These are phyloP conservation scores for Alternaria gansuensis DNA, from an alignment of 2,329 filamentous ascomycete genomes.

Conservation along the genomic window DNA sequence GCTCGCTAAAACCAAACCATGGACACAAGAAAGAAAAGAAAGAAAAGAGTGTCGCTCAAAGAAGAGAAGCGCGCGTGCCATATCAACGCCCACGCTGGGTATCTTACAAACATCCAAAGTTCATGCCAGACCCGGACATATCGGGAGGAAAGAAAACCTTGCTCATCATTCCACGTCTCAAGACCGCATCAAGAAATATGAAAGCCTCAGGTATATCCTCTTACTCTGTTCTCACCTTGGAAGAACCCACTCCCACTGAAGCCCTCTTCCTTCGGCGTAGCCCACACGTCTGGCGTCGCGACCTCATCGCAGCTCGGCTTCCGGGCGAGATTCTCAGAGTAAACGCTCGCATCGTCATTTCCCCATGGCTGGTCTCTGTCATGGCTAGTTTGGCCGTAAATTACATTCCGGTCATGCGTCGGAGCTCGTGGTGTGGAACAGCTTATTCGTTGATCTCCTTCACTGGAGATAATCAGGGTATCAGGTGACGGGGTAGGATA, in stretches of 20 bases:
- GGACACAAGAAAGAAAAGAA: conserved; percentile 12
- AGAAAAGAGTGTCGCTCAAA: conserved; percentile 1
- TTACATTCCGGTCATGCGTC: conserved; percentile 3
- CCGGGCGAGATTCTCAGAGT: conserved; percentile 21
- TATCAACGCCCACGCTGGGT: conserved; percentile 20
- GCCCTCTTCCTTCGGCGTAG: conserved; percentile 52
- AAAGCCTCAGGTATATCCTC: conserved; percentile 12
- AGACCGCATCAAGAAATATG: conserved; percentile 1
- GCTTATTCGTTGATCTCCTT: conserved; percentile 34
- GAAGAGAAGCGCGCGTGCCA: conserved; percentile 7
- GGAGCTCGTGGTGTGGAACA: conserved; percentile 39
- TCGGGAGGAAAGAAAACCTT: conserved; percentile 7
- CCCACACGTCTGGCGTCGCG: conserved; percentile 46
- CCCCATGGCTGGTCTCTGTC: conserved; percentile 3
- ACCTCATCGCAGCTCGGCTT: conserved; percentile 34
- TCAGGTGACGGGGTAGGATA: conserved; percentile 51
- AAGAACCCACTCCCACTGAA: conserved; percentile 39
- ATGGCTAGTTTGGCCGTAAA: background rate
- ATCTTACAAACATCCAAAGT: conserved; percentile 24
- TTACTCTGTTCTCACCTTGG: conserved; percentile 6
- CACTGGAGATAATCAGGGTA: conserved; percentile 31
- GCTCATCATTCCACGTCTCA: conserved; percentile 2
- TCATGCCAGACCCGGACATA: conserved; percentile 3
- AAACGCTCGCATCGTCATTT: conserved; percentile 21
- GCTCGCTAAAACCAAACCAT: conserved; percentile 6